A percentile compares a stretch with the other conserved stretches of the same genome.
Conservation (phyloP, 352 stramenopile genomes). For the Phytophthora lateralis region DNA sequence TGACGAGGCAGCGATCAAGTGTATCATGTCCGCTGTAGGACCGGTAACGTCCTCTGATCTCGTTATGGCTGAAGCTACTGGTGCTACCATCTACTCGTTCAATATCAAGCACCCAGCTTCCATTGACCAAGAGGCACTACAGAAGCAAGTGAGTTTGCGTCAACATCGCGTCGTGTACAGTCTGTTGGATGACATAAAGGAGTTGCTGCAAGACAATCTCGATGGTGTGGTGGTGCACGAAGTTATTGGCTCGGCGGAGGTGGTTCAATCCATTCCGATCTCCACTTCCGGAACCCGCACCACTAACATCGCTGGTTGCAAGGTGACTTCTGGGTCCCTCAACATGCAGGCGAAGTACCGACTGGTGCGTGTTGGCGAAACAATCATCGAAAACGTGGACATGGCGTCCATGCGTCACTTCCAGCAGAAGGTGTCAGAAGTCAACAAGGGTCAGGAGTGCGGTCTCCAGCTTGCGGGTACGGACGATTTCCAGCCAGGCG, state of each 20-base stretch:
- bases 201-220: slow-evolving; percentile 74
- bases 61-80: slow-evolving; percentile 80
- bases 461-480: slow-evolving; percentile 95
- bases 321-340: slow-evolving; percentile 94
- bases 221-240: slow-evolving; percentile 65
- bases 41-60: slow-evolving; percentile 87
- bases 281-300: slow-evolving; percentile 81
- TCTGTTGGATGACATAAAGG: slow-evolving; percentile 89
- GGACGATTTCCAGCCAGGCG: slow-evolving; percentile 93
- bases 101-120: slow-evolving; percentile 81
- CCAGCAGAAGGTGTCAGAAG: slow-evolving; percentile 92
- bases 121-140: slow-evolving; percentile 82
- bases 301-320: slow-evolving; percentile 95
- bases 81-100: slow-evolving; percentile 88
- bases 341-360: slow-evolving; percentile 87
- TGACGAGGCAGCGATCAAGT: slow-evolving; percentile 76
- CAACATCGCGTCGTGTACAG: slow-evolving; percentile 89
- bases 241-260: slow-evolving; percentile 73
- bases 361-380: slow-evolving; percentile 92
- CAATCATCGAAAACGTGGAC: slow-evolving; percentile 82
- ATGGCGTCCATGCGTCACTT: slow-evolving; percentile 91
- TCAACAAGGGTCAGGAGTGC: slow-evolving; percentile 96
- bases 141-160: slow-evolving; percentile 76
- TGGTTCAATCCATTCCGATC: slow-evolving; percentile 88
- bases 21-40: slow-evolving; percentile 85